These are phyloP conservation scores for Teratosphaeria gauchensis DNA, from an alignment of 2,329 filamentous ascomycete species.

Conservation along the genomic window DNA sequence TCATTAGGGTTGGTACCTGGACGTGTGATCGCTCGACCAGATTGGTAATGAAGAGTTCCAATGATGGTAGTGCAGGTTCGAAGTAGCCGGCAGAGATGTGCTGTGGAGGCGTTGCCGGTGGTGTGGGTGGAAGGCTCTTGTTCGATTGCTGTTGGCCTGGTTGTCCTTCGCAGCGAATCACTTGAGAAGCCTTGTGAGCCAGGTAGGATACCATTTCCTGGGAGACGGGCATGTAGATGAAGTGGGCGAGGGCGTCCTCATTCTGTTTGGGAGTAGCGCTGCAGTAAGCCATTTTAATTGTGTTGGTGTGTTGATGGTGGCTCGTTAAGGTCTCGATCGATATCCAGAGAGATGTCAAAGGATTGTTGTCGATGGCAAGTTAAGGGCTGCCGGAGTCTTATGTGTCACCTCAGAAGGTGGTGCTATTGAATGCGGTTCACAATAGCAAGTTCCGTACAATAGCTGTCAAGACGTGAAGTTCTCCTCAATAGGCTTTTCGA, in stretches of 20 bases:
- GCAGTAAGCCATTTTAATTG: slow-evolving; percentile 35
- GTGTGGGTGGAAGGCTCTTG: slow-evolving; percentile 47
- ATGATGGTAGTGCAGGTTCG: slow-evolving; percentile 54
- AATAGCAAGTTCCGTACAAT: slow-evolving; percentile 5
- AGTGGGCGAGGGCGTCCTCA: slow-evolving; percentile 66
- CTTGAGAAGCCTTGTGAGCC: slow-evolving; percentile 61
- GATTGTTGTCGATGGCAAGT: not conserved
- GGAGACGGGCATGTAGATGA: slow-evolving; percentile 67
- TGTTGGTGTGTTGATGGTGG: slow-evolving; percentile 7
- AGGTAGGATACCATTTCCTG: slow-evolving; percentile 70
- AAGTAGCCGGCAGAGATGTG: slow-evolving; percentile 38
- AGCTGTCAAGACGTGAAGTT: slow-evolving; percentile 10
- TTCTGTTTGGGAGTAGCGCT: slow-evolving; percentile 43
- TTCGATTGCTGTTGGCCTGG: slow-evolving; percentile 24
- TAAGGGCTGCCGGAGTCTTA: not conserved
- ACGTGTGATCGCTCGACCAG: slow-evolving; percentile 90
- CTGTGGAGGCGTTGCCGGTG: slow-evolving; percentile 50
- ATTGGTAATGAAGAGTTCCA: slow-evolving; percentile 86
- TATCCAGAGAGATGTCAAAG: not conserved
- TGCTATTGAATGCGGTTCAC: slow-evolving; percentile 1
- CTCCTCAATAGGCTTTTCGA: slow-evolving; percentile 15
- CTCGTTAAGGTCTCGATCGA: slow-evolving; percentile 2
- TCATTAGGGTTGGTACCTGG: slow-evolving; percentile 95
- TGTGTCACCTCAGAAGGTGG: not conserved
- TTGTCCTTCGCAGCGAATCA: slow-evolving; percentile 64